A percentile compares a stretch with the other conserved stretches of the same genome.
These are phyloP conservation scores for Rhodocollybia butyracea DNA, from an alignment of 768 basidiomycete genomes.

Conservation along the genomic window DNA sequence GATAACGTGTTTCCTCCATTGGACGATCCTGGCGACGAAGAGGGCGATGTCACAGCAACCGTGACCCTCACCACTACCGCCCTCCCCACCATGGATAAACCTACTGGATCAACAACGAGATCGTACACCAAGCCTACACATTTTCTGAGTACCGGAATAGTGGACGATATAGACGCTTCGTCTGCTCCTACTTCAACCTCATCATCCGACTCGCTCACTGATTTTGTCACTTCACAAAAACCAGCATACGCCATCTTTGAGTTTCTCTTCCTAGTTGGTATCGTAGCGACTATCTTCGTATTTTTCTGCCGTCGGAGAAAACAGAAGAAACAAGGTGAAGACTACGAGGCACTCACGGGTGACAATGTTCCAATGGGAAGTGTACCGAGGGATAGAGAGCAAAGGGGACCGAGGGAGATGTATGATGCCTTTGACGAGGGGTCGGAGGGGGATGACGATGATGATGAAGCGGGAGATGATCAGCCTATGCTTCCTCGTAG, in stretches of 20 bases:
- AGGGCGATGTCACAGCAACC: constrained; percentile 22
- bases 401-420: constrained; percentile 58
- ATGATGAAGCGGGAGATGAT: constrained; percentile 51
- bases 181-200: constrained; percentile 15
- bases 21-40: constrained; percentile 22
- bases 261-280: constrained; percentile 69
- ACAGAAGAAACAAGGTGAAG: constrained; percentile 25
- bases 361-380: constrained; percentile 74
- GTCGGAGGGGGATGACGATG: constrained; percentile 58
- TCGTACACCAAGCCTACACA: constrained; percentile 82
- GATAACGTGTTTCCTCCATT: constrained; percentile 41
- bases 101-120: neutral
- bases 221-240: constrained; percentile 67
- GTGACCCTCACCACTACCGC: constrained; percentile 38
- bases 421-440: constrained; percentile 95
- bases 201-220: constrained; percentile 34
- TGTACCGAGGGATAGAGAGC: neutral
- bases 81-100: constrained; percentile 27
- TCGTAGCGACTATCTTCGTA: constrained; percentile 45
- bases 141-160: constrained; percentile 81
- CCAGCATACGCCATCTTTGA: constrained; percentile 88
- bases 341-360: constrained; percentile 58
- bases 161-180: constrained; percentile 57
- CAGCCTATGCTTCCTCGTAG: constrained; percentile 53
- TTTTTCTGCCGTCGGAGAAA: constrained; percentile 75